Percentiles rank a stretch among this genome's conserved stretches.
These are phyloP conservation scores for Shiraia bambusicola DNA, from an alignment of 2,329 filamentous ascomycete genomes.

Conservation along the genomic window DNA sequence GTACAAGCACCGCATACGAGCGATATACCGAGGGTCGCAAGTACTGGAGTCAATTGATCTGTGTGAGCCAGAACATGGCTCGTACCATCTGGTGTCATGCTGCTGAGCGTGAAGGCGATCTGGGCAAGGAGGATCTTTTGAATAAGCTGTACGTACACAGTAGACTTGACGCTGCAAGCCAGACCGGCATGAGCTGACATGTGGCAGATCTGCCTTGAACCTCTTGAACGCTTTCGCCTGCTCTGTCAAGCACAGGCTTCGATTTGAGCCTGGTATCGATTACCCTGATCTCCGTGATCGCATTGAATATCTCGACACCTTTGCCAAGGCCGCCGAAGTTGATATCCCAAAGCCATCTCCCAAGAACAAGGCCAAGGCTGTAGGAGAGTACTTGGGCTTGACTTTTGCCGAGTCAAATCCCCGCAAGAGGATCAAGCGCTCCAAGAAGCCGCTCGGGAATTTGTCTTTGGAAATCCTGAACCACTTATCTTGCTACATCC, in stretches of 20 bases:
- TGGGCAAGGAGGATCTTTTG: constrained; percentile 67
- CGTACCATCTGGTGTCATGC: constrained; percentile 83
- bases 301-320: constrained; percentile 72
- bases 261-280: constrained; percentile 77
- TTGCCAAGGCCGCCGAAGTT: constrained; percentile 62
- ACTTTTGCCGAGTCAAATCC: constrained; percentile 78
- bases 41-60: constrained; percentile 61
- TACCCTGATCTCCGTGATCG: constrained; percentile 73
- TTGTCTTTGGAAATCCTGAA: constrained; percentile 79
- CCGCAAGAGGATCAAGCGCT: constrained; percentile 72
- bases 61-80: constrained; percentile 59
- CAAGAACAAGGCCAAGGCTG: constrained; percentile 55
- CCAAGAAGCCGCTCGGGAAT: constrained; percentile 73
- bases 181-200: constrained; percentile 3
- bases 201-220: constrained; percentile 66
- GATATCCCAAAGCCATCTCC: constrained; percentile 37
- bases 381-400: constrained; percentile 73
- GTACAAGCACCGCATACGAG: constrained; percentile 76
- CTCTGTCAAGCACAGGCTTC: constrained; percentile 76
- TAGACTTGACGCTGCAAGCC: constrained; percentile 2
- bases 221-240: constrained; percentile 76
- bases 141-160: constrained; percentile 58
- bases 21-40: constrained; percentile 62
- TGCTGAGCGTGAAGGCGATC: constrained; percentile 58
- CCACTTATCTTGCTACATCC: constrained; percentile 68